A percentile compares a stretch with the other conserved stretches of the same genome.
Evolutionary conservation across 257 asterid genomes (phyloP).

Genomic region (Eustoma russellianum): DNA sequence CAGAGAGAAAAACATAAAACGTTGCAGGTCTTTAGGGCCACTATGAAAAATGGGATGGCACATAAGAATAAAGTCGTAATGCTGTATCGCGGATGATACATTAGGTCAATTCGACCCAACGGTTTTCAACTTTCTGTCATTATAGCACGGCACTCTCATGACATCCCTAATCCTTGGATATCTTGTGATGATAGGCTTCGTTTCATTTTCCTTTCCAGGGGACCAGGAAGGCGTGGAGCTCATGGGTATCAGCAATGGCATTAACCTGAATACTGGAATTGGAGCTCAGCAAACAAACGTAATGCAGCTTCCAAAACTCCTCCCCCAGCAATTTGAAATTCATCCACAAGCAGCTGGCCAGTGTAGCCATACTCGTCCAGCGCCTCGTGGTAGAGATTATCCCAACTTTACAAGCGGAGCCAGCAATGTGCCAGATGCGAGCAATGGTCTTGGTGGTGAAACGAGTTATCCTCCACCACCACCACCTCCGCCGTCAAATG

Average conservation of each 20-base stretch:
- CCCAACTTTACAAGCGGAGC: conserved; percentile 17
- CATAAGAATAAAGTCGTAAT: too few relatives aligned
- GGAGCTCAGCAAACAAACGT: conserved; percentile 22
- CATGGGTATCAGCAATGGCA: conserved; percentile 19
- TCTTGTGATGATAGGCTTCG: not conserved
- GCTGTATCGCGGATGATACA: too few relatives aligned
- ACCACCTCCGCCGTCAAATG: conserved; percentile 49
- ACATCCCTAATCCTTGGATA: too few relatives aligned
- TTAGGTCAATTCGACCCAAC: too few relatives aligned
- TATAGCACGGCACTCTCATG: too few relatives aligned
- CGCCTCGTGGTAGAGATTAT: conserved; percentile 31
- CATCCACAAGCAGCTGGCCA: conserved; percentile 20
- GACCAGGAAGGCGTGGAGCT: conserved; percentile 36
- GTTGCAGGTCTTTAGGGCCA: too few relatives aligned
- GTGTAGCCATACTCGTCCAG: conserved; percentile 21
- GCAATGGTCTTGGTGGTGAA: conserved; percentile 18
- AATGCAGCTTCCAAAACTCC: conserved; percentile 16
- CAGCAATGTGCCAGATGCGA: conserved; percentile 16
- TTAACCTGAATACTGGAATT: conserved; percentile 22
- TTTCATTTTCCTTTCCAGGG: conserved; percentile 24
- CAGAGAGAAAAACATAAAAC: too few relatives aligned
- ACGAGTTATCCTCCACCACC: conserved; percentile 30
- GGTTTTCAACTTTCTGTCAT: too few relatives aligned
- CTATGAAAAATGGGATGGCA: too few relatives aligned
- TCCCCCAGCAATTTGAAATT: conserved; percentile 19